These are phyloP conservation scores for Trichophyton simii DNA, from an alignment of 2,329 filamentous ascomycete species.

Conservation along the genomic window DNA sequence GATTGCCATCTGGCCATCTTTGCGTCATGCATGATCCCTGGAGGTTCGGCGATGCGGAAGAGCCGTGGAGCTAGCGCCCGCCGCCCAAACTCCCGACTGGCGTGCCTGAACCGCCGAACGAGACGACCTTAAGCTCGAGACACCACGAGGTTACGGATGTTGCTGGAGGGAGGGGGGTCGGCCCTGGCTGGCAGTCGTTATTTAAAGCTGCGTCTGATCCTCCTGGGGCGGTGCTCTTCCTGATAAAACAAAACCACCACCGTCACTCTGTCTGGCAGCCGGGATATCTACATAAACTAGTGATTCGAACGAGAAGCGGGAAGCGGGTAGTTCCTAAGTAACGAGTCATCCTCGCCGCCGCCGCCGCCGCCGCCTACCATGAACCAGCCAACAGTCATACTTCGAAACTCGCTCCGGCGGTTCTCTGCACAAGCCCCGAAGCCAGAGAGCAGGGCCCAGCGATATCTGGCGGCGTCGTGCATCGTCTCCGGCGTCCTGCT, in stretches of 20 bases:
- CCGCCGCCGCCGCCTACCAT: neutral
- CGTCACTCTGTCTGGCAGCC: neutral
- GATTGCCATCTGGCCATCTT: neutral
- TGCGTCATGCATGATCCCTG: neutral
- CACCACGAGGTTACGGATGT: neutral
- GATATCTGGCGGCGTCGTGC: constrained; percentile 30
- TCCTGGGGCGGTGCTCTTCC: neutral
- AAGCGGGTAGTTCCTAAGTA: too few relatives aligned
- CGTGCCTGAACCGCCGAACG: neutral
- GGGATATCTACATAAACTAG: too few relatives aligned
- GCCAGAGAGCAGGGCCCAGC: constrained; percentile 28
- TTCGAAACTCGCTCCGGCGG: constrained; percentile 30
- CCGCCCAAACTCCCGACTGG: neutral
- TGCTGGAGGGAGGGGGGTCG: neutral
- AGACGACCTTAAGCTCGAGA: neutral
- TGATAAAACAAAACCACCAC: neutral
- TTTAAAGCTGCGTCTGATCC: neutral
- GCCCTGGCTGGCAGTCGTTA: neutral
- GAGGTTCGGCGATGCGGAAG: neutral
- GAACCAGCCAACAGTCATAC: neutral
- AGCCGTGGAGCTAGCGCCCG: neutral
- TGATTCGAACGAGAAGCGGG: too few relatives aligned
- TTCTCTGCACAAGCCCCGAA: constrained; percentile 29
- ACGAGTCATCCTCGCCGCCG: neutral
- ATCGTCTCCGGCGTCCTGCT: constrained; percentile 33